Evolutionary conservation across 1,284 basidiomycete genomes (phyloP).

Genomic region (Ganoderma meredithae): DNA sequence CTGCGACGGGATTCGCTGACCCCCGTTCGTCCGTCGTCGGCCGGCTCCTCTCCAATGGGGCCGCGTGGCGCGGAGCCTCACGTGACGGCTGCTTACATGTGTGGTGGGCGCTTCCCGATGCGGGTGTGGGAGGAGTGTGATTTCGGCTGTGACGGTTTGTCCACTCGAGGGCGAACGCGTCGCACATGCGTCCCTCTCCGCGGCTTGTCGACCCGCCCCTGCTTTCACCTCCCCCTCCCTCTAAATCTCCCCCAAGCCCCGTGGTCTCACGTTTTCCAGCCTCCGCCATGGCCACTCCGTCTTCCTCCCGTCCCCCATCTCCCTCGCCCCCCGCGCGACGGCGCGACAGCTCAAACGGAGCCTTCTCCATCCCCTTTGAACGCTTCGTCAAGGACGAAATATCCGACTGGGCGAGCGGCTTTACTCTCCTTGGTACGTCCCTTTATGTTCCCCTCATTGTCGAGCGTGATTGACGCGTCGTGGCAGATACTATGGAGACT

Average conservation of each 20-base stretch:
- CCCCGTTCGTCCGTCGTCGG: slow-evolving; percentile 22
- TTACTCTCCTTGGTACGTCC: slow-evolving; percentile 73
- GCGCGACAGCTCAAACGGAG: slow-evolving; percentile 43
- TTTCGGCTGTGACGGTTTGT: slow-evolving; percentile 16
- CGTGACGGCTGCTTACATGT: slow-evolving; percentile 17
- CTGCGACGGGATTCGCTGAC: slow-evolving; percentile 9
- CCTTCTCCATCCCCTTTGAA: slow-evolving; percentile 61
- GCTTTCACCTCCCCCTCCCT: slow-evolving; percentile 15
- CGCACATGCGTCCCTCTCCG: slow-evolving; percentile 29
- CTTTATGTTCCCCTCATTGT: too few species aligned
- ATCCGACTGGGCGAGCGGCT: slow-evolving; percentile 64
- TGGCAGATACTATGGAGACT: slow-evolving; percentile 84
- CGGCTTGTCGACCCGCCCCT: slow-evolving; percentile 13
- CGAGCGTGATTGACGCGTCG: slow-evolving; percentile 21
- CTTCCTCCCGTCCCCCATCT: slow-evolving; percentile 42
- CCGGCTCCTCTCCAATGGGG: slow-evolving; percentile 26
- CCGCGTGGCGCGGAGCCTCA: slow-evolving; percentile 24
- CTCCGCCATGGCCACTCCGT: slow-evolving; percentile 36
- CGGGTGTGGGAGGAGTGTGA: slow-evolving; percentile 19
- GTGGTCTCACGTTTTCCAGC: not conserved
- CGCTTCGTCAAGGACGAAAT: slow-evolving; percentile 60
- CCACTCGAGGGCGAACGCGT: slow-evolving; percentile 23
- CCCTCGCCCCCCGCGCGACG: slow-evolving; percentile 32
- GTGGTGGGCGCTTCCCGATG: not conserved
- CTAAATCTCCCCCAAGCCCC: slow-evolving; percentile 8